Base-by-base conservation (phyloP, 225 moss, liverwort and hornwort species). In the Sphagnum contortum region DNA sequence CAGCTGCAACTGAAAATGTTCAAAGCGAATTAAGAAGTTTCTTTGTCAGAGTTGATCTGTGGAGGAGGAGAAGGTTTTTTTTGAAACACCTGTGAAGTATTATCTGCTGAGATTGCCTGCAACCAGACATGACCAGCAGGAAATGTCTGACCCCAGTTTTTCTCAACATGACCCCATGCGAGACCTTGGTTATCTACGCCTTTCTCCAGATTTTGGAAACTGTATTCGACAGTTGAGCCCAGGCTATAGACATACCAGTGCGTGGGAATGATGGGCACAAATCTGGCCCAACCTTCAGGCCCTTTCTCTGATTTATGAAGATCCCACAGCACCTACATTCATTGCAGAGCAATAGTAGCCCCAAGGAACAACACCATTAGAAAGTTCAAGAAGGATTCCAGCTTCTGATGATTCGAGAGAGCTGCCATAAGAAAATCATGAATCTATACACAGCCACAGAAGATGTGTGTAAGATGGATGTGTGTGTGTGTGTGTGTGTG, bases 181-280 rank as follows among this genome's bases (percentile, higher is more conserved):
- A 49, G 71, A 29, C 91, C 91, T 66, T 78, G 72, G 71, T 59
- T 84, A 3, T 68, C 49, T 47, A 91, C 49, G 0, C 68, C 62
- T 45, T 77, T 77, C 57, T 77, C 83, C 3, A 72, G 54, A 50
- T 81, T 83, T 48, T 74, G 79, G 60, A 94, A 90, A 45, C 84
- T 79, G 50, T 85, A 88, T 3, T 88, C 76, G 1, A 65, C 82
- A 62, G 65, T 69, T 5, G 88, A 90, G 7, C 88, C 90, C 14
- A 90, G 75, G 64, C 91, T 94, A 49, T 85, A 94, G 2, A 89
- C 87, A 52, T 91, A 94, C 94, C 88, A 94, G 73, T 94, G 91
- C 57, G 88, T 89, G 3, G 88, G 91, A 50, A 77, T 9, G 2
- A 89, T 5, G 29, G 85, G 53, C 59, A 89, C 61, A 65, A 68